Evolutionary conservation across 139 green algal species (phyloP).

Genomic region (Monoraphidium neglectum): DNA sequence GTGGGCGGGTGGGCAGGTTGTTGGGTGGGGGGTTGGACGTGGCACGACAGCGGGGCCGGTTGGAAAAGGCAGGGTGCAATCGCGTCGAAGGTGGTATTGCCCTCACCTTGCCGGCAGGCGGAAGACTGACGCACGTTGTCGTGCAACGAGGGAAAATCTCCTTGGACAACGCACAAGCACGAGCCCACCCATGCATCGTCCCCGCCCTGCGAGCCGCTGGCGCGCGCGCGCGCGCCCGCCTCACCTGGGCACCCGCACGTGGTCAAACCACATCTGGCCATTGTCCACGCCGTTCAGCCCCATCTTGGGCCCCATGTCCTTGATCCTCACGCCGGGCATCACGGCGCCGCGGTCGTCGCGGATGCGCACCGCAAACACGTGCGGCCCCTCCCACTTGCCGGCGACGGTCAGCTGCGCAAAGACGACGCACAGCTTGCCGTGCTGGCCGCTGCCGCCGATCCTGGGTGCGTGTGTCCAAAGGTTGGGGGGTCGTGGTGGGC

Average conservation of each 20-base stretch:
- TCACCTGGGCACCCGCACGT: constrained; percentile 67
- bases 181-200: neutral
- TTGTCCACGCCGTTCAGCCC: constrained; percentile 92
- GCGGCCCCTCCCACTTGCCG: constrained; percentile 75
- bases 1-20: no score
- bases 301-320: constrained; percentile 59
- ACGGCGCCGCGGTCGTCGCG: constrained; percentile 66
- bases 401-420: constrained; percentile 87
- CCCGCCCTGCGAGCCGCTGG: no score
- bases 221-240: no score
- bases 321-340: constrained; percentile 70
- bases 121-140: no score
- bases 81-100: no score
- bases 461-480: no score
- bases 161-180: neutral
- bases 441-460: constrained; percentile 57
- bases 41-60: no score
- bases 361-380: constrained; percentile 91
- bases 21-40: no score
- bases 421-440: constrained; percentile 67
- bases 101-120: no score
- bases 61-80: no score
- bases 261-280: constrained; percentile 82
- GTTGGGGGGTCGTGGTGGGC: no score
- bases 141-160: no score